Conservation (phyloP, 305 asterid species). For the Fraxinus platypoda region DNA sequence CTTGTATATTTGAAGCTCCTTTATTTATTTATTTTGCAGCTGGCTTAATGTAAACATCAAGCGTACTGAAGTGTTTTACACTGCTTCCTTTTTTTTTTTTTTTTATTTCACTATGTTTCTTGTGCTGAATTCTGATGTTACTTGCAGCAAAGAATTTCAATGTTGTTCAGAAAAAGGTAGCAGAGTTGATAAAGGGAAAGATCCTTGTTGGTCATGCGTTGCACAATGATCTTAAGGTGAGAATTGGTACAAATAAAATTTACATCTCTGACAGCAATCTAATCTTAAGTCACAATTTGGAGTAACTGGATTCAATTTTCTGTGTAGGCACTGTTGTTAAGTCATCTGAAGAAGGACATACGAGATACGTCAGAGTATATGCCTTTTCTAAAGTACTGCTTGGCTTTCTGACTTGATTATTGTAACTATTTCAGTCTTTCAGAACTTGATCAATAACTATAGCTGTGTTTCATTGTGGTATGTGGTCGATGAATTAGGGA, state of each 20-base stretch:
- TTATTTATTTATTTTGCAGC: background rate
- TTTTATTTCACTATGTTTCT: background rate
- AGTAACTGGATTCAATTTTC: slow-evolving; percentile 2
- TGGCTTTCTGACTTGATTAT: slow-evolving; percentile 19
- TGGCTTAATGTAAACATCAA: background rate
- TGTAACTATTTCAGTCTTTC: background rate
- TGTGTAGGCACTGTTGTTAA: slow-evolving; percentile 75
- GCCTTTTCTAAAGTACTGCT: slow-evolving; percentile 59
- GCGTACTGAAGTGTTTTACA: background rate
- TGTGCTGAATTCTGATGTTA: slow-evolving; percentile 23
- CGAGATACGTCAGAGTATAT: slow-evolving; percentile 80
- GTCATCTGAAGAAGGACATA: slow-evolving; percentile 84
- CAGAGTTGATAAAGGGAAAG: slow-evolving; percentile 69
- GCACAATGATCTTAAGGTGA: slow-evolving; percentile 84
- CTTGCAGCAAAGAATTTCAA: slow-evolving; percentile 79
- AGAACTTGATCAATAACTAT: background rate
- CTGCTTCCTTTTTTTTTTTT: background rate
- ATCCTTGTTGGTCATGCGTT: slow-evolving; percentile 93
- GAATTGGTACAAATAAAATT: slow-evolving; percentile 17
- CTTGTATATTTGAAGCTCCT: background rate
- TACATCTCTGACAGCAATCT: slow-evolving; percentile 7
- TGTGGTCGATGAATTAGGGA: slow-evolving; percentile 57
- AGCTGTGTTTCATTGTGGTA: background rate
- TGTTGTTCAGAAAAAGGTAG: slow-evolving; percentile 71
- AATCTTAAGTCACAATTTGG: background rate